Conservation (phyloP, 768 basidiomycete species). For the Suillus paluster region DNA sequence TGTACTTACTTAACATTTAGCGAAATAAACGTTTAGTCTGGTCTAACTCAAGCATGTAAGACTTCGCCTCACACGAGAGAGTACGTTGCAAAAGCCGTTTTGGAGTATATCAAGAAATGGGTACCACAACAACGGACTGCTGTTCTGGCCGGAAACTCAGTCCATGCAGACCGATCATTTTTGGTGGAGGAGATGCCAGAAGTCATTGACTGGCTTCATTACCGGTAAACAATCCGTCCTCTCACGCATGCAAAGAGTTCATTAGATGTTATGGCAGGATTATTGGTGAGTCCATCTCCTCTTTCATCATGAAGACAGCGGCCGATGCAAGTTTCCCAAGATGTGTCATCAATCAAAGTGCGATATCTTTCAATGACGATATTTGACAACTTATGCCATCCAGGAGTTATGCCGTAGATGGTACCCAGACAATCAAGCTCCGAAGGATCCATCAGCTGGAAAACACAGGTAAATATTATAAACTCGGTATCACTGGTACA, state of each 20-base stretch:
- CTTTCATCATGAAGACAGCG: background rate
- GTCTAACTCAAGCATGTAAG: constrained; percentile 80
- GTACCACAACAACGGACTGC: constrained; percentile 66
- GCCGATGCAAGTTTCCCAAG: constrained; percentile 39
- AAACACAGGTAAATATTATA: constrained; percentile 58
- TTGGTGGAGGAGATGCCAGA: constrained; percentile 81
- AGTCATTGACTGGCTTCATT: constrained; percentile 79
- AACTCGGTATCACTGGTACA: background rate
- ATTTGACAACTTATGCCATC: constrained; percentile 3
- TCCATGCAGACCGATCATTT: constrained; percentile 81
- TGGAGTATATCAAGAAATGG: constrained; percentile 86
- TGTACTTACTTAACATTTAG: background rate
- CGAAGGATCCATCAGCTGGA: constrained; percentile 37
- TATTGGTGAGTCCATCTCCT: constrained; percentile 57
- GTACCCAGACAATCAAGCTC: constrained; percentile 49
- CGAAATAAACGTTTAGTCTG: constrained; percentile 55
- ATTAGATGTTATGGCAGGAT: constrained; percentile 47
- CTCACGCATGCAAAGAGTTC: background rate
- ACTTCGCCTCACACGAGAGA: constrained; percentile 66
- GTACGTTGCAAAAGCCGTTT: constrained; percentile 61
- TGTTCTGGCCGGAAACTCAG: constrained; percentile 86
- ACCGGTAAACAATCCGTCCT: constrained; percentile 52
- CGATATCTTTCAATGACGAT: background rate
- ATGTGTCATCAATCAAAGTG: constrained; percentile 86
- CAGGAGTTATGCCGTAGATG: constrained; percentile 79